Evolutionary conservation across 495 filamentous ascomycete genomes (phyloP).

Genomic region (Trichocladium antarcticum): DNA sequence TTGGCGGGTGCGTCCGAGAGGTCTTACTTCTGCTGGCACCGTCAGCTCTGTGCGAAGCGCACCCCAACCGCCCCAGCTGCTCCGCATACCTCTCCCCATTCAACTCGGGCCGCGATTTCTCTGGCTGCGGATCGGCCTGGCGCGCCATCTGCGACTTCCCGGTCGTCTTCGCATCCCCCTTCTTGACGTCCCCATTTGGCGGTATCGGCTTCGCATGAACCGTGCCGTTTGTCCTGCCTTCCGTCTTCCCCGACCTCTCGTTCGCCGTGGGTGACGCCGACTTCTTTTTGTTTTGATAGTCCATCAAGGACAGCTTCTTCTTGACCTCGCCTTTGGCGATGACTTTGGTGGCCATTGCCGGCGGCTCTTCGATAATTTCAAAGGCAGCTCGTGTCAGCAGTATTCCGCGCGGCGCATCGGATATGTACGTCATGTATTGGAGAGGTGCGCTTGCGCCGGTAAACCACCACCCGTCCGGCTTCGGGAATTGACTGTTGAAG

Average conservation of each 20-base stretch:
- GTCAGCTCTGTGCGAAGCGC: constrained; percentile 11
- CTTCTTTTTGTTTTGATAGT: constrained; percentile 37
- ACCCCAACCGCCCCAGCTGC: background rate
- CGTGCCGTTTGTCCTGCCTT: constrained; percentile 14
- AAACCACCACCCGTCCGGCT: constrained; percentile 30
- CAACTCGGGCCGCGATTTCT: constrained; percentile 17
- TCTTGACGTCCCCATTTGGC: constrained; percentile 3
- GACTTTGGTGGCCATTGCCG: constrained; percentile 15
- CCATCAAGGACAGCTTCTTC: constrained; percentile 39
- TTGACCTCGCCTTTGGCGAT: constrained; percentile 30
- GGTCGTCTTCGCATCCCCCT: constrained; percentile 11
- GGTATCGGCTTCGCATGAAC: constrained; percentile 5
- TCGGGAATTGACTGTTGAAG: constrained; percentile 27
- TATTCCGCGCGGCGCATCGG: constrained; percentile 37
- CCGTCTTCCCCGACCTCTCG: constrained; percentile 17
- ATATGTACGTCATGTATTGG: constrained; percentile 37
- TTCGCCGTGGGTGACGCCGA: constrained; percentile 31
- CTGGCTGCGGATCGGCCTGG: constrained; percentile 7
- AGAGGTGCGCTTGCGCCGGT: constrained; percentile 26
- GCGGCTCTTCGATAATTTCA: constrained; percentile 32
- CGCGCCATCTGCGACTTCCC: constrained; percentile 21
- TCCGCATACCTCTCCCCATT: constrained; percentile 25
- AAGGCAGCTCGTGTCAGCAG: constrained; percentile 36
- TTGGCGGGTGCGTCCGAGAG: constrained; percentile 11
- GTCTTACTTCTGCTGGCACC: constrained; percentile 10